Evolutionary conservation across 2,329 filamentous ascomycete genomes (phyloP), one percentile per base, ranked within the genome.

Genomic region (Trichoderma gracile): DNA sequence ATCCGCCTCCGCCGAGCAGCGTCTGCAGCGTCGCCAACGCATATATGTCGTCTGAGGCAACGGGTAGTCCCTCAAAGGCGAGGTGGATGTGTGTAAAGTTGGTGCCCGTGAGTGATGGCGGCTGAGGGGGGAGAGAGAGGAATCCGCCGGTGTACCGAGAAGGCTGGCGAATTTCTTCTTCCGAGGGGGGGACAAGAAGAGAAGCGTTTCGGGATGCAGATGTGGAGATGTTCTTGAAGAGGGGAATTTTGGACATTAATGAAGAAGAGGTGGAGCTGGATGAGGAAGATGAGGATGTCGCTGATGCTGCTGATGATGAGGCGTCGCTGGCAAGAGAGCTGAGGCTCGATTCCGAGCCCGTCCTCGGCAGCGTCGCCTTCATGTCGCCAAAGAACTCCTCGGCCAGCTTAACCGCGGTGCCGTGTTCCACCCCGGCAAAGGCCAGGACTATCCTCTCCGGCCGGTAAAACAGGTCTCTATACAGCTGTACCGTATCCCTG

Each of bases 111-210:
- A 92, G 91, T 0, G 92, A 91, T 0, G 90, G 89, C 3, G 92
- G 91, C 54, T 95, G 89, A 0, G 88, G 83, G 1, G 93, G 93
- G 12, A 97, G 87, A 1, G 91, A 89, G 66, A 97, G 86, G 80
- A 96, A 97, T 62, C 95, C 95, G 72, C 95, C 95, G 0, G 94
- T 98, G 78, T 99, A 99, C 73, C 89, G 89, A 9, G 94, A 86
- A 1, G 91, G 85, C 59, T 81, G 78, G 61, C 78, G 78, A 67
- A 93, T 83, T 69, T 92, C 84, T 80, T 78, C 68, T 82, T 76
- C 64, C 78, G 71, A 71, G 74, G 78, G 67, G 71, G 77, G 70
- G 75, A 76, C 69, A 75, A 79, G 78, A 66, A 88, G 83, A 23
- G 86, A 84, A 66, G 88, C 85, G 67, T 85, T 84, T 58, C 83